Conservation (phyloP, 176 grass and related monocot species). For the Poa pratensis region DNA sequence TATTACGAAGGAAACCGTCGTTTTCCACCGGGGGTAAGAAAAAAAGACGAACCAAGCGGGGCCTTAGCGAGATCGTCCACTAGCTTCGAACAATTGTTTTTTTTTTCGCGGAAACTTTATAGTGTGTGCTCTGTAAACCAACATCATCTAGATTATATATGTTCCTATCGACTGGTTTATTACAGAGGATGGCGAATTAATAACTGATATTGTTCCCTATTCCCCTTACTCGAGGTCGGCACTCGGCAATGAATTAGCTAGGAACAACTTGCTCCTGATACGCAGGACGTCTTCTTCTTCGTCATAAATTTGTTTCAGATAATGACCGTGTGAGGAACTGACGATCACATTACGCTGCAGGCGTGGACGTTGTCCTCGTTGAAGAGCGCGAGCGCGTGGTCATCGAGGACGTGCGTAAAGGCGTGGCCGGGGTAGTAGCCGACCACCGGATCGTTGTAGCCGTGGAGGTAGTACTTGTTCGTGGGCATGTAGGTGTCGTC, state of each 20-base stretch:
- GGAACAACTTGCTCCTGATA: not conserved
- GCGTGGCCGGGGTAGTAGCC: slow-evolving; percentile 74
- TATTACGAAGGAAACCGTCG: too few species aligned
- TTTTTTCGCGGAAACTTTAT: too few species aligned
- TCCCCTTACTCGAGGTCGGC: not conserved
- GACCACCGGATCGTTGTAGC: slow-evolving; percentile 61
- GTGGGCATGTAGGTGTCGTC: slow-evolving; percentile 64
- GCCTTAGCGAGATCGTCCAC: slow-evolving; percentile 5
- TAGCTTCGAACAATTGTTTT: not conserved
- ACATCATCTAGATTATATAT: not conserved
- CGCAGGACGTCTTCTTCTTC: not conserved
- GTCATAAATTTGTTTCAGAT: not conserved
- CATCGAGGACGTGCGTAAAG: slow-evolving; percentile 74
- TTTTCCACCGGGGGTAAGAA: too few species aligned
- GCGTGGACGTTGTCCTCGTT: slow-evolving; percentile 87
- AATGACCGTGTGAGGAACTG: not conserved
- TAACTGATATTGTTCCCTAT: not conserved
- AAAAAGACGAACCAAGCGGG: too few species aligned
- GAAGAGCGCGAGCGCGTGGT: slow-evolving; percentile 64
- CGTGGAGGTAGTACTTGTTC: slow-evolving; percentile 77
- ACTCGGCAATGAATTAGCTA: not conserved
- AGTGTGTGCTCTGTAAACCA: not conserved
- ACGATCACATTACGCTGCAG: slow-evolving; percentile 70
- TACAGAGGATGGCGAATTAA: not conserved
- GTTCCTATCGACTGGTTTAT: not conserved